phyloP scores from a whole-genome alignment of 306 rosid species.

The Alnus rubra region DNA sequence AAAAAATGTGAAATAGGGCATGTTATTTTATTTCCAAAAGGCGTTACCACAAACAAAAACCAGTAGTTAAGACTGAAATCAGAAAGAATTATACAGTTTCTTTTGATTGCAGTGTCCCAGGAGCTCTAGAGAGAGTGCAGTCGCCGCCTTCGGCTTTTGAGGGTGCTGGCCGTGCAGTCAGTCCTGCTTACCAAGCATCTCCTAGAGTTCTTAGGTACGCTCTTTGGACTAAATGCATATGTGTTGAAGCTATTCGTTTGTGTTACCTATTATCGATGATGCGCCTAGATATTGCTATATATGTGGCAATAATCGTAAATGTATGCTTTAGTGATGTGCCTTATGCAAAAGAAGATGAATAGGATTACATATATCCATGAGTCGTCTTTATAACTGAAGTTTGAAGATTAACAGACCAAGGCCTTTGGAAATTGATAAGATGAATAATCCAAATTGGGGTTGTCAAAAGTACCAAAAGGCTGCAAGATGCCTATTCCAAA shows the following conservation, averaged over 20 bases:
- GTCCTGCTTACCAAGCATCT: constrained; percentile 4
- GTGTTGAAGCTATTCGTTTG: neutral
- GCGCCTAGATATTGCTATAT: neutral
- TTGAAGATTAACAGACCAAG: neutral
- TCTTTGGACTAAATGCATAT: neutral
- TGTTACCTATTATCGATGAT: neutral
- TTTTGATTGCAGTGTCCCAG: constrained; percentile 26
- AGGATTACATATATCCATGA: too few species aligned
- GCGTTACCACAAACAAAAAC: neutral
- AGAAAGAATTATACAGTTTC: neutral
- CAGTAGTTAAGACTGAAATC: neutral
- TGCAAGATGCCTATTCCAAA: neutral
- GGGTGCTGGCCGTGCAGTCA: constrained; percentile 17
- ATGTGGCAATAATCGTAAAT: neutral
- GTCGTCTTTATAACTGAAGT: neutral
- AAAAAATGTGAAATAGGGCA: too few species aligned
- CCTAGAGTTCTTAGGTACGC: neutral
- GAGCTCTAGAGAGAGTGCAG: constrained; percentile 9
- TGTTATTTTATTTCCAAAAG: neutral
- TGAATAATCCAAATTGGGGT: neutral
- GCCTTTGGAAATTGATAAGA: neutral
- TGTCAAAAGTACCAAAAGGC: neutral
- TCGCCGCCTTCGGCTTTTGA: constrained; percentile 14
- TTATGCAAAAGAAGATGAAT: neutral
- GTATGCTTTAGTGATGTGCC: neutral